phyloP scores from a whole-genome alignment of 345 rosid genomes.

The Gossypioides kirkii region DNA sequence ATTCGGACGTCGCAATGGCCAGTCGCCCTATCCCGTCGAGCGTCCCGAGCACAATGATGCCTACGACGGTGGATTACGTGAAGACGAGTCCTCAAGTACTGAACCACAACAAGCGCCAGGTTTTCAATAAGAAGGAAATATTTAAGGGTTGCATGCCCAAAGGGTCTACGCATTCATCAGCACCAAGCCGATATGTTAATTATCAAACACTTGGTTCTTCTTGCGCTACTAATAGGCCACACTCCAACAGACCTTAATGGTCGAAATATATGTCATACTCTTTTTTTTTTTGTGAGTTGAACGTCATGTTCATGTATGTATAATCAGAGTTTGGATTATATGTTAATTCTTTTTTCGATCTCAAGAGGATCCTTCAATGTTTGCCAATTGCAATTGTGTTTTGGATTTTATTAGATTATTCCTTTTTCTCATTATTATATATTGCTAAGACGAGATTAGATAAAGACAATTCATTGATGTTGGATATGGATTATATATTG shows the following conservation, averaged over 20 bases:
- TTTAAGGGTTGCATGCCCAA: constrained; percentile 73
- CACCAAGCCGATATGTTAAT: constrained; percentile 85
- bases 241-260: constrained; percentile 14
- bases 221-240: constrained; percentile 24
- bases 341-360: not conserved
- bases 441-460: no score
- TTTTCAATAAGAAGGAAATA: constrained; percentile 37
- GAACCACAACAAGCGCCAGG: constrained; percentile 19
- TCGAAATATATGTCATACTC: not conserved
- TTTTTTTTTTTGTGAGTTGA: not conserved
- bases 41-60: constrained; percentile 62
- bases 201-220: constrained; percentile 57
- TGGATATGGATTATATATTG: no score
- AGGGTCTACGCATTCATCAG: constrained; percentile 62
- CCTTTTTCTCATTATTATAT: no score
- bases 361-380: not conserved
- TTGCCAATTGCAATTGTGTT: not conserved
- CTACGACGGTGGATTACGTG: constrained; percentile 34
- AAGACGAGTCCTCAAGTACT: constrained; percentile 39
- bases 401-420: no score
- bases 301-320: not conserved
- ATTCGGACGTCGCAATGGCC: constrained; percentile 9
- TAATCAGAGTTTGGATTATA: not conserved
- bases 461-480: no score
- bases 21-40: constrained; percentile 51